phyloP scores from a whole-genome alignment of 2,329 filamentous ascomycete species.

The Botrytis sinoallii region DNA sequence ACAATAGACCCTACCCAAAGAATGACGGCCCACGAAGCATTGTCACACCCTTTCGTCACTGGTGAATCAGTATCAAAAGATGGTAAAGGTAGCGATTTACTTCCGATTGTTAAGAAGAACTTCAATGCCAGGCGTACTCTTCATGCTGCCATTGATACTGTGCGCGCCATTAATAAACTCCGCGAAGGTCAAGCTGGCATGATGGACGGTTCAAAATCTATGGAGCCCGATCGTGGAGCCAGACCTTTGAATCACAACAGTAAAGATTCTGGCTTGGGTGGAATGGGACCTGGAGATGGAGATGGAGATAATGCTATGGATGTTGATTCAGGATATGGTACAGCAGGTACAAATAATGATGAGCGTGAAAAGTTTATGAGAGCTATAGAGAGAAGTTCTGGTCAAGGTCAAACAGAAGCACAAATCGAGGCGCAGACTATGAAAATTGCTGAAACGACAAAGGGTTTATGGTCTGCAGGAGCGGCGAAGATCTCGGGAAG shows the following conservation, averaged over 20 bases:
- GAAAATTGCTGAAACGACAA: conserved; percentile 58
- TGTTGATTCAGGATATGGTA: conserved; percentile 32
- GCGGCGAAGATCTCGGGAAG: conserved; percentile 31
- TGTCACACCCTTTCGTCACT: conserved; percentile 63
- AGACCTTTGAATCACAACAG: conserved; percentile 38
- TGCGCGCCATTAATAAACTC: conserved; percentile 68
- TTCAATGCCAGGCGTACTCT: conserved; percentile 68
- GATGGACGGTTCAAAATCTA: conserved; percentile 59
- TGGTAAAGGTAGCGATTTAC: conserved; percentile 57
- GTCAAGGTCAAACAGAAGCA: conserved; percentile 38
- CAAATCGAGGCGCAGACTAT: conserved; percentile 45
- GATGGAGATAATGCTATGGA: conserved; percentile 29
- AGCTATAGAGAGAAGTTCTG: conserved; percentile 32
- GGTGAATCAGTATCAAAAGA: conserved; percentile 46
- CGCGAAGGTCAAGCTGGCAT: conserved; percentile 57
- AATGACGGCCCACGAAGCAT: conserved; percentile 83
- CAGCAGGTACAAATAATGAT: not conserved
- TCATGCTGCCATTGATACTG: conserved; percentile 68
- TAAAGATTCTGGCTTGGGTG: conserved; percentile 46
- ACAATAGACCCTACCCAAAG: conserved; percentile 84
- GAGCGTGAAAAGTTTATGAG: conserved; percentile 28
- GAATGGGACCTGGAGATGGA: conserved; percentile 23
- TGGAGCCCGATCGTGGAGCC: conserved; percentile 47
- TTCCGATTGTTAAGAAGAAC: conserved; percentile 71
- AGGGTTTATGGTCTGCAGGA: conserved; percentile 47